Conservation (phyloP, 176 grass and related monocot genomes). For the Ensete glaucum region DNA sequence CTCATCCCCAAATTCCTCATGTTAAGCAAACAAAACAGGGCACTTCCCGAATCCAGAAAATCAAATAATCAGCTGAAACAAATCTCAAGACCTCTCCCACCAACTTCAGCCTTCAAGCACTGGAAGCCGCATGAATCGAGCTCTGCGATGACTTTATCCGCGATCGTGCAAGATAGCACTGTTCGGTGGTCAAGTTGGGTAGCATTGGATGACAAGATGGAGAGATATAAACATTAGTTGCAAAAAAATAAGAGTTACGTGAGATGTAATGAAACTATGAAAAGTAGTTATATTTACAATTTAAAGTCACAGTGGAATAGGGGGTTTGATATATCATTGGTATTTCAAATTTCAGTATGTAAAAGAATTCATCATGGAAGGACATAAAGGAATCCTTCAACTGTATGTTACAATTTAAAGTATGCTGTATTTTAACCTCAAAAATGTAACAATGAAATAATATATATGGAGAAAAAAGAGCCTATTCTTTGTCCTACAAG, state of each 20-base stretch:
- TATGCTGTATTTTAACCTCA: too few relatives aligned
- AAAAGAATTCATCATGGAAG: too few relatives aligned
- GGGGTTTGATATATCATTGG: too few relatives aligned
- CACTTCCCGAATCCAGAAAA: not conserved
- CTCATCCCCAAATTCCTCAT: too few relatives aligned
- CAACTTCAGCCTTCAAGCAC: conserved; percentile 69
- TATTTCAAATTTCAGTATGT: too few relatives aligned
- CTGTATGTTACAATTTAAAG: too few relatives aligned
- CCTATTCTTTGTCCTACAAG: too few relatives aligned
- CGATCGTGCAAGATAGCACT: conserved; percentile 37
- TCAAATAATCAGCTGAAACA: conserved; percentile 16
- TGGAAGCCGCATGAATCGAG: conserved; percentile 51
- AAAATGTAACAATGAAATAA: too few relatives aligned
- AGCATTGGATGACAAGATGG: conserved; percentile 7
- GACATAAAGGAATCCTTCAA: too few relatives aligned
- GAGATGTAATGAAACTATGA: not conserved
- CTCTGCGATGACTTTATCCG: conserved; percentile 52
- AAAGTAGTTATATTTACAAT: too few relatives aligned
- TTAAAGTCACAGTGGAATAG: too few relatives aligned
- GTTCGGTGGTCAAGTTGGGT: conserved; percentile 38
- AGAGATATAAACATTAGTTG: not conserved
- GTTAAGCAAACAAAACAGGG: not conserved
- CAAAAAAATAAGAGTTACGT: not conserved
- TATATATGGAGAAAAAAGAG: too few relatives aligned
- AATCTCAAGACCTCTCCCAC: conserved; percentile 68